Evolutionary conservation across 345 rosid genomes (phyloP), one percentile per base, ranked within the genome.

Genomic region (Crucihimalaya himalaica): DNA sequence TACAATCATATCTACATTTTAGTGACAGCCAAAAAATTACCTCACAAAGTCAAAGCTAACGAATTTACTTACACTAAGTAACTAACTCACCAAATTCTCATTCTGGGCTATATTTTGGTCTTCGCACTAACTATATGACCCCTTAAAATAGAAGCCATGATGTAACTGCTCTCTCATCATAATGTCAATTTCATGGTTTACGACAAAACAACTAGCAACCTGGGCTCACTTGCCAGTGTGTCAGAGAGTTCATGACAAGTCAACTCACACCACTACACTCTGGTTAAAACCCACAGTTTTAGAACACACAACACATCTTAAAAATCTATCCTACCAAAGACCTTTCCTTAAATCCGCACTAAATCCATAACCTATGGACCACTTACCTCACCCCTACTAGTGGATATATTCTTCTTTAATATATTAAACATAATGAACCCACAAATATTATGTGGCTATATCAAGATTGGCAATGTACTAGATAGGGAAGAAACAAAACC

Each of bases 151-250:
- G 68, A 67, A 60, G 23, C 66, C 61, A 74, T 67, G 63, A 75
- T 51, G 68, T 48, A 67, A 75, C 37, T 59, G 73, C 55, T 8
- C 54, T 67, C 68, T 75, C 73, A 31, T 68, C 63, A 75, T 42
- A 40, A 75, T 67, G 63, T 67, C 73, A 51, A 60, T 29, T 72
- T 48, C 66, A 37, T 29, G 27, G 61, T 35, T 58, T 66, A 74
- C 67, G 78, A 74, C 67, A n/a, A 74, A 68, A 66, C 53, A 74
- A 74, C 8, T 68, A 68, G 42, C 55, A 60, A 50, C 74, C 74
- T 75, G 74, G 79, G 74, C 73, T 75, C 69, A 68, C 79, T 68
- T 68, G 74, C 73, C 79, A 75, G 74, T 60, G 79, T 75, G 79
- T 75, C 73, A 66, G 77, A 75, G 78, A 68, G 63, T 75, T 68